Evolutionary conservation across 2,329 filamentous ascomycete species (phyloP).

Genomic region (Epichloe typhina): DNA sequence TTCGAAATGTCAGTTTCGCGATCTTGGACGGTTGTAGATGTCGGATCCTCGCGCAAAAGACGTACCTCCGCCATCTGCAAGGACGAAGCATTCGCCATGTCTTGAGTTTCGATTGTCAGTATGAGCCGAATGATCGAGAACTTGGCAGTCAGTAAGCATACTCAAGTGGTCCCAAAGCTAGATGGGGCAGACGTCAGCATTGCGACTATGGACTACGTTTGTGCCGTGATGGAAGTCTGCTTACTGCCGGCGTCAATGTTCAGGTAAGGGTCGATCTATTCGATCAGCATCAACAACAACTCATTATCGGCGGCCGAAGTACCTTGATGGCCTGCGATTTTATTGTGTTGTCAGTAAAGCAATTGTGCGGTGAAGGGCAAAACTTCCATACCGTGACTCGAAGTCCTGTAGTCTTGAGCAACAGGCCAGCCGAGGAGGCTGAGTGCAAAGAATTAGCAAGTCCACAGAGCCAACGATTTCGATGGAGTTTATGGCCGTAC

Average conservation of each 20-base stretch:
- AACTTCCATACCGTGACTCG: conserved; percentile 10
- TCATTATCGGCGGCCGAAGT: not conserved
- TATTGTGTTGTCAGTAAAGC: not conserved
- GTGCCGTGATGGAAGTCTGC: not conserved
- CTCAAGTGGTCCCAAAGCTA: conserved; percentile 18
- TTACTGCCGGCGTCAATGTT: conserved; percentile 22
- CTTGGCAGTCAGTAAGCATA: conserved; percentile 7
- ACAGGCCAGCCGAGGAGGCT: conserved; percentile 58
- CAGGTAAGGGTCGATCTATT: conserved; percentile 34
- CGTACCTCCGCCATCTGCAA: conserved; percentile 59
- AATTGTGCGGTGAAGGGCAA: not conserved
- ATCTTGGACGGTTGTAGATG: not conserved
- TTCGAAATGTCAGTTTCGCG: conserved; percentile 10
- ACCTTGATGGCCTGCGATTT: not conserved
- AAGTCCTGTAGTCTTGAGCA: conserved; percentile 17
- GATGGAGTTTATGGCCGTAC: not conserved
- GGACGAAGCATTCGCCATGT: conserved; percentile 82
- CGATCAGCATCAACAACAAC: not conserved
- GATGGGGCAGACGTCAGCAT: not conserved
- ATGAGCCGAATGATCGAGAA: too few relatives aligned
- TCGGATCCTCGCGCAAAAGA: not conserved
- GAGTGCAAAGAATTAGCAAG: not conserved
- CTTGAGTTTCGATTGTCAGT: conserved; percentile 23
- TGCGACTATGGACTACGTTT: not conserved
- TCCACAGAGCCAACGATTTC: not conserved